Conservation (phyloP, 2,329 filamentous ascomycete genomes). For the Nothophoma quercina region DNA sequence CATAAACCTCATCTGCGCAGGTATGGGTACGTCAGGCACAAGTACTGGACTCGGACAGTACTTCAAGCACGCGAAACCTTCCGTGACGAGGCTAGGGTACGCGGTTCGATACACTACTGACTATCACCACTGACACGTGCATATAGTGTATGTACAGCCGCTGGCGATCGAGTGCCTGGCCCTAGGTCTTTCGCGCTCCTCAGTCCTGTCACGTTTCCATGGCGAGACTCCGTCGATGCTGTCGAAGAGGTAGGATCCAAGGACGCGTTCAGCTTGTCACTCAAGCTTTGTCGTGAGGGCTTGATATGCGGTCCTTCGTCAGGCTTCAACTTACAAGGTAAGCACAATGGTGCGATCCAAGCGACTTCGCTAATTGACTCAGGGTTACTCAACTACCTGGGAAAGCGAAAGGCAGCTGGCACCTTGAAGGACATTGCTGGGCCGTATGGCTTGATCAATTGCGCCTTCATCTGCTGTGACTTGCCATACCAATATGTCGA, state of each 20-base stretch:
- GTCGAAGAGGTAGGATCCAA: slow-evolving; percentile 65
- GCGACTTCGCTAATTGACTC: neutral
- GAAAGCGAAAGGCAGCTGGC: slow-evolving; percentile 20
- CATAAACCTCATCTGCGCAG: slow-evolving; percentile 64
- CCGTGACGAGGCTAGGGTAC: slow-evolving; percentile 28
- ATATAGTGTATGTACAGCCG: slow-evolving; percentile 62
- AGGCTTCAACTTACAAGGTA: slow-evolving; percentile 63
- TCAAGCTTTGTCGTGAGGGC: slow-evolving; percentile 64
- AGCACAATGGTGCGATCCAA: slow-evolving; percentile 32
- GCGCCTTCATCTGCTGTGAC: slow-evolving; percentile 66
- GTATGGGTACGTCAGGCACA: slow-evolving; percentile 64
- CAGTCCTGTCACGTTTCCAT: slow-evolving; percentile 65
- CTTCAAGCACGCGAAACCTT: slow-evolving; percentile 31
- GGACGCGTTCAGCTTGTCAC: slow-evolving; percentile 62
- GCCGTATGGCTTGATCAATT: slow-evolving; percentile 21
- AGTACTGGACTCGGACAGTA: slow-evolving; percentile 33
- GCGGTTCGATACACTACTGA: neutral
- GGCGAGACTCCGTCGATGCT: slow-evolving; percentile 62
- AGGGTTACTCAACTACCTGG: slow-evolving; percentile 28
- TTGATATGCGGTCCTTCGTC: slow-evolving; percentile 68
- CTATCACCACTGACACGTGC: neutral
- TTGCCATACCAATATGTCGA: slow-evolving; percentile 69
- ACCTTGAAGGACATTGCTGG: slow-evolving; percentile 20
- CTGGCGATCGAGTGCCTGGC: slow-evolving; percentile 66
- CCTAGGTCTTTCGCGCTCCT: slow-evolving; percentile 61